Conservation (phyloP, 768 basidiomycete genomes). For the Trametes coccinea region DNA sequence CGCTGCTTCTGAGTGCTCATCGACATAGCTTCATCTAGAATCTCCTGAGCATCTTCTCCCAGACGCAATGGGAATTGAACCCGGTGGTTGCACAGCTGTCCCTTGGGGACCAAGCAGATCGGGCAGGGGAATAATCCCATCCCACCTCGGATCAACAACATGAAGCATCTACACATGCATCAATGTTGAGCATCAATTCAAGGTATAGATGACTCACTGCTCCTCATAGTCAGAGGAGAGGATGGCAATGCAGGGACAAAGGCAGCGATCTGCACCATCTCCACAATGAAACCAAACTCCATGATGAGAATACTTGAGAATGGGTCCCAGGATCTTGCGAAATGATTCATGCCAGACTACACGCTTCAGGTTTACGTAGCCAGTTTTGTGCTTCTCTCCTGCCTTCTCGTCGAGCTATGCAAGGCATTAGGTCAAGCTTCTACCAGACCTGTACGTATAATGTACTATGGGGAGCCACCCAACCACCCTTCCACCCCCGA, state of each 20-base stretch:
- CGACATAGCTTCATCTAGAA: background rate
- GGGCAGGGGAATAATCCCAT: conserved; percentile 5
- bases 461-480: conserved; percentile 19
- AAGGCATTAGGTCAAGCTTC: background rate
- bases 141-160: conserved; percentile 10
- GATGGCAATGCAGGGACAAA: conserved; percentile 42
- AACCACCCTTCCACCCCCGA: conserved; percentile 8
- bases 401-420: background rate
- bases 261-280: conserved; percentile 6
- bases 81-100: background rate
- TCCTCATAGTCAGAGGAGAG: conserved; percentile 47
- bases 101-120: background rate
- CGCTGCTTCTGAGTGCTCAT: background rate
- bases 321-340: background rate
- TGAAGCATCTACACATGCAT: conserved; percentile 1
- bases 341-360: conserved; percentile 5
- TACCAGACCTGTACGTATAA: background rate
- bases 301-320: background rate
- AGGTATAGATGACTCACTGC: conserved; percentile 35
- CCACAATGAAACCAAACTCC: background rate
- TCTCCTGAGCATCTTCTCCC: background rate
- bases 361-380: background rate
- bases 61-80: background rate
- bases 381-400: background rate
- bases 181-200: no score